Evolutionary conservation across 2,329 filamentous ascomycete genomes (phyloP), one percentile per base, ranked within the genome.

Genomic region (Alternaria ventricosa): DNA sequence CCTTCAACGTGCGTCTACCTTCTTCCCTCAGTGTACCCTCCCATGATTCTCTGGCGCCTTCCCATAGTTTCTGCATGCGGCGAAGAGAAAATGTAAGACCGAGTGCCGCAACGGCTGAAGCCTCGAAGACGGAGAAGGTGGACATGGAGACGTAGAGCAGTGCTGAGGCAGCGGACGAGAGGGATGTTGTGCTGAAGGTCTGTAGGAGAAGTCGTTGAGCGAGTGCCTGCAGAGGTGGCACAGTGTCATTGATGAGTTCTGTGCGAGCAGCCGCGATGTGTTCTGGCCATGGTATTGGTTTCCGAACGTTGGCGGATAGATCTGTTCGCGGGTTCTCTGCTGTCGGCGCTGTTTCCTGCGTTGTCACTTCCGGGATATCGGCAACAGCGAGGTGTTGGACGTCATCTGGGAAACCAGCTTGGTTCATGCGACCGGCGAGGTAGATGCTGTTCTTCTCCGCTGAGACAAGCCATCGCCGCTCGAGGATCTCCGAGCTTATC

Each of bases 401-500:
- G 11, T 73, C 70, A 27, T 75, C 72, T 30, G 78, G 75, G 44
- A 89, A 81, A 2, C 88, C 88, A 20, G 88, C 86, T 77, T 91
- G 89, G 18, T 88, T 85, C 71, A 96, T 89, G 51, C 90, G 88
- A 1, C 95, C 95, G 7, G 92, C 88, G 3, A 97, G 86, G 80
- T 91, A 97, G 50, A 97, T 90, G n/a, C 93, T 87, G 58, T 89
- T 90, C 71, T 90, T 90, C 79, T 97, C 94, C 0, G 94, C 90
- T 4, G 87, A 87, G 0, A 89, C 87, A 4, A 99, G 86, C 83
- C 96, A 98, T 7, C 87, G 86, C 67, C 90, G 89, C 63, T 88
- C 87, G 4, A 97, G 83, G 64, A 97, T 90, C 70, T 96, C 92
- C 1, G 89, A 88, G 3, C 92, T 90, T 58, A 97, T 89, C 86